These are phyloP conservation scores for Barnettozyma salicaria DNA, from an alignment of 805 yeast species.

Conservation along the genomic window DNA sequence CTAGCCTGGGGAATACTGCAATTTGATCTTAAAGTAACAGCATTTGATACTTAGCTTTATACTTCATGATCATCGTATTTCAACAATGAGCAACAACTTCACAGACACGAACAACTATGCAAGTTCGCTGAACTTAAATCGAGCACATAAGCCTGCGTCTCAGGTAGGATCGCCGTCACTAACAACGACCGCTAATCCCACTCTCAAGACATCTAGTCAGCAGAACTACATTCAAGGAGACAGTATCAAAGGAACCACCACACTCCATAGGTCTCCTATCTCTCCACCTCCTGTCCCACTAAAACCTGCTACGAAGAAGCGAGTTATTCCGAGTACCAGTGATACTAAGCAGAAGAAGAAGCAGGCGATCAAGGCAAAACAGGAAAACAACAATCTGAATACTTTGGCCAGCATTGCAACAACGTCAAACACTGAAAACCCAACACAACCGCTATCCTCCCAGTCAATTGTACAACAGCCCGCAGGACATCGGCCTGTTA, in stretches of 20 bases:
- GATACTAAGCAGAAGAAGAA: constrained; percentile 10
- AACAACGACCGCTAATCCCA: constrained; percentile 5
- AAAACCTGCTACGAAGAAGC: constrained; percentile 15
- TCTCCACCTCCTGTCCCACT: constrained; percentile 10
- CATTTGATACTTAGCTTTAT: neutral
- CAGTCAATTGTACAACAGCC: constrained; percentile 17
- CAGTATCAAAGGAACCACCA: constrained; percentile 1
- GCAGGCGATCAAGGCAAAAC: neutral
- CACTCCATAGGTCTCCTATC: constrained; percentile 1
- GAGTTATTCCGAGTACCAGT: constrained; percentile 4
- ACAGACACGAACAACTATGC: constrained; percentile 27
- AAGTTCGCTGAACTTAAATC: constrained; percentile 14
- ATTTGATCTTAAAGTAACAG: too few species aligned
- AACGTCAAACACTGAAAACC: constrained; percentile 3
- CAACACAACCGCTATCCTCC: neutral
- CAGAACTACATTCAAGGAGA: constrained; percentile 8
- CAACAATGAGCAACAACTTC: constrained; percentile 26
- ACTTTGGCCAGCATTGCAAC: constrained; percentile 14
- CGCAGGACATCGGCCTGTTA: constrained; percentile 77
- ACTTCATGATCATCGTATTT: constrained; percentile 4
- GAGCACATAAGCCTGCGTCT: too few species aligned
- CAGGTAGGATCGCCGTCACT: constrained; percentile 9
- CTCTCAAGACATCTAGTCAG: constrained; percentile 8
- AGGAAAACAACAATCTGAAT: constrained; percentile 9
- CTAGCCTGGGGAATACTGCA: neutral